Percentiles rank a stretch among this genome's conserved stretches.
Evolutionary conservation across 2,329 filamentous ascomycete species (phyloP).

Genomic region (Apiospora sp.): DNA sequence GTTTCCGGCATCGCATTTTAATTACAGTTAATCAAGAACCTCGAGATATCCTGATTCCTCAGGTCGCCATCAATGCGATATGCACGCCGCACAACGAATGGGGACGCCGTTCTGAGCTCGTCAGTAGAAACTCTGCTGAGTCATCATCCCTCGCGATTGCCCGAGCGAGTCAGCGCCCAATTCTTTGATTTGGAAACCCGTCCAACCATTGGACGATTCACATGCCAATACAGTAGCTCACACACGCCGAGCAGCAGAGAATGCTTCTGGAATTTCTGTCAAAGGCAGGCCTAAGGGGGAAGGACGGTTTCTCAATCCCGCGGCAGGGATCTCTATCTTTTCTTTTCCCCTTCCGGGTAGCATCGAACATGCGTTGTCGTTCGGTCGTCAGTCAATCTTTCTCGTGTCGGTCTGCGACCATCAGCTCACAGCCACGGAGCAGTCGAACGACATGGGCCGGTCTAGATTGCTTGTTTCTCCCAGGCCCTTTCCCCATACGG

Average conservation of each 20-base stretch:
- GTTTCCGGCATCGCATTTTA: neutral
- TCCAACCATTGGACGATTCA: constrained; percentile 12
- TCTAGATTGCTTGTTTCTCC: constrained; percentile 19
- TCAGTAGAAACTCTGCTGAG: constrained; percentile 17
- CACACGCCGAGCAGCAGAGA: neutral
- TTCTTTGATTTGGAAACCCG: neutral
- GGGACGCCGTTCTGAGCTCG: neutral
- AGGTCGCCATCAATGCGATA: neutral
- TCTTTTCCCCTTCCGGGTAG: neutral
- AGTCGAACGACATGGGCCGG: constrained; percentile 12
- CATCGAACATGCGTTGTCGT: constrained; percentile 18
- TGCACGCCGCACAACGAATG: neutral
- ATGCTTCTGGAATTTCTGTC: constrained; percentile 22
- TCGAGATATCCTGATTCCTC: neutral
- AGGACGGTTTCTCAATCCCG: neutral
- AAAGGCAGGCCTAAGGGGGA: neutral
- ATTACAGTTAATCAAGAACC: neutral
- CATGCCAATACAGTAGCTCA: neutral
- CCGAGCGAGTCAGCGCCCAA: constrained; percentile 8
- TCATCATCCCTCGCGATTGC: constrained; percentile 1
- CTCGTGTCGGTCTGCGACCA: constrained; percentile 7
- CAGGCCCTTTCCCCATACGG: neutral
- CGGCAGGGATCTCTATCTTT: neutral
- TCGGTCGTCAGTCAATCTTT: constrained; percentile 11
- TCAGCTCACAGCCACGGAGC: neutral